Base-by-base conservation (phyloP, 2,329 filamentous ascomycete genomes). In the Cercospora nicotianae region DNA sequence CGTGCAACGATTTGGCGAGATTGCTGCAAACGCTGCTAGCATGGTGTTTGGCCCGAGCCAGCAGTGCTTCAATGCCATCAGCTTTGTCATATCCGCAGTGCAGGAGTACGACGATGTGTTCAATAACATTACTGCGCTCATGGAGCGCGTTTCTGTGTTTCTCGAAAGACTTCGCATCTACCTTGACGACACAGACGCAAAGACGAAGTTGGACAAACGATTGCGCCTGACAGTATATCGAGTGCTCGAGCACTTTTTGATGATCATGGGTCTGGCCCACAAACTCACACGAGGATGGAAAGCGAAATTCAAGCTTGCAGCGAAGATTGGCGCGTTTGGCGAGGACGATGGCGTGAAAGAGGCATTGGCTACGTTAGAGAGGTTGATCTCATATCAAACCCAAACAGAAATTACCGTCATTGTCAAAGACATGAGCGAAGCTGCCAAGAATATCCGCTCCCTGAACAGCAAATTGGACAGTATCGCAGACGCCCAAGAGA, bases 1-100 rank as follows among this genome's bases (percentile, higher is more conserved):
- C 30, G 30, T 68, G 10, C 23, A 66, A 39, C 58, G 57, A 7
- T 64, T 69, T 30, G 64, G 67, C 26, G 26, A 45, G 1, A 58
- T 69, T 13, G 60, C 45, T 20, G 60, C 55, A 28, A 42, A 60
- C 8, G 64, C 53, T 5, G 59, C 67, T 4, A 63, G 60, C 39
- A 60, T 69, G 31, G 67, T 63, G 1, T 60, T 61, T 55, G 58
- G 63, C 10, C 58, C 51, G 1, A 51, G 42, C 3, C 42, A 65
- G 36, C 64, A 69, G 16, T 66, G 65, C 36, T 69, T 66, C 64
- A 69, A 69, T 39, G 67, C 67, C 1, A 64, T 67, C 18, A 64
- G 36, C 42, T 69, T 67, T 42, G 67, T 67, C 30, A 63, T 69
- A 31, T 61, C 20, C 3, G 67, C 67, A 13, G 65, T 69, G n/a